A percentile compares a stretch with the other conserved stretches of the same genome.
These are phyloP conservation scores for Mycosphaerella sp. DNA, from an alignment of 2,329 filamentous ascomycete species.

Conservation along the genomic window DNA sequence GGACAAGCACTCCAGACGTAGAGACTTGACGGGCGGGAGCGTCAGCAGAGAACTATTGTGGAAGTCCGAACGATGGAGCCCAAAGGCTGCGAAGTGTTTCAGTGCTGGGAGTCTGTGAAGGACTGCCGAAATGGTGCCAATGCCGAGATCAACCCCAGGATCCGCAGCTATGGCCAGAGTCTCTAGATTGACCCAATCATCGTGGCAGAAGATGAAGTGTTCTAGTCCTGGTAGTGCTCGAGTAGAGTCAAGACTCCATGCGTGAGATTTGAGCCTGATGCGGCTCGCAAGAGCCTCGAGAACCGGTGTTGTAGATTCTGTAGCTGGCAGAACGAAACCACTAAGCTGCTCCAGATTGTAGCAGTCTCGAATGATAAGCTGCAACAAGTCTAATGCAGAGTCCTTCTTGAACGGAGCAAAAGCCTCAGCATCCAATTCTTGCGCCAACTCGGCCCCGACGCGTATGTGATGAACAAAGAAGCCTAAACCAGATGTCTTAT, in stretches of 20 bases:
- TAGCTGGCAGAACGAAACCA: slow-evolving; percentile 46
- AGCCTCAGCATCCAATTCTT: slow-evolving; percentile 32
- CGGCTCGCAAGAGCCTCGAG: slow-evolving; percentile 51
- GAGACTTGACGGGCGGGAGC: slow-evolving; percentile 47
- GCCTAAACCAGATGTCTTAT: slow-evolving; percentile 47
- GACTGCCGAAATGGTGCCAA: slow-evolving; percentile 50
- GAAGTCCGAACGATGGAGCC: slow-evolving; percentile 50
- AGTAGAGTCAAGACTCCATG: slow-evolving; percentile 46
- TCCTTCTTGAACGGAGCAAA: slow-evolving; percentile 35
- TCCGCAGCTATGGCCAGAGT: slow-evolving; percentile 49
- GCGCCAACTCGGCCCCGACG: slow-evolving; percentile 44
- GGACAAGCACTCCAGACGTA: slow-evolving; percentile 51
- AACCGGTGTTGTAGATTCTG: slow-evolving; percentile 14
- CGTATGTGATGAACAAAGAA: slow-evolving; percentile 50
- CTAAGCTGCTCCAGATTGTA: slow-evolving; percentile 51
- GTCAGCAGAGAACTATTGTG: slow-evolving; percentile 50
- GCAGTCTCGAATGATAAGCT: slow-evolving; percentile 54
- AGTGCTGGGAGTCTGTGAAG: slow-evolving; percentile 49
- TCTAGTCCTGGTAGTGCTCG: slow-evolving; percentile 40
- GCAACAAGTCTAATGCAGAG: slow-evolving; percentile 48
- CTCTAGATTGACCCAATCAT: slow-evolving; percentile 46
- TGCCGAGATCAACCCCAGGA: slow-evolving; percentile 43
- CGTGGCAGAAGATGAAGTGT: slow-evolving; percentile 51
- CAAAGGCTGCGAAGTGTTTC: slow-evolving; percentile 50
- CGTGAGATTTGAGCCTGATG: slow-evolving; percentile 48